Percentiles rank a stretch among this genome's conserved stretches.
Conservation (phyloP, 495 filamentous ascomycete species). For the Aspergillus panamensis region DNA sequence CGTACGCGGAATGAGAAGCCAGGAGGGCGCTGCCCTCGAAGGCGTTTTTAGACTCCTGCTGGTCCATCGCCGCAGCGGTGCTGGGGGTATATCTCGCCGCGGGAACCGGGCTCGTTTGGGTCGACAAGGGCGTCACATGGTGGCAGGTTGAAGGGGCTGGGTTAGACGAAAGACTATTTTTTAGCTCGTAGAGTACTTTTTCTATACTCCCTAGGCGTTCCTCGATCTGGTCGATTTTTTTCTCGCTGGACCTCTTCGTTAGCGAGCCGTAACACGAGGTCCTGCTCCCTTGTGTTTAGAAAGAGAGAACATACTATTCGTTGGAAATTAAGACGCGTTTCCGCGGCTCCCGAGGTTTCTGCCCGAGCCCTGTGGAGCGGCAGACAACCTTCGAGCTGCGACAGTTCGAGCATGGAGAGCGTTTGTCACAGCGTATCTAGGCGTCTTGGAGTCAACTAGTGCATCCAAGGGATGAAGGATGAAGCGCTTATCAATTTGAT, state of each 20-base stretch:
- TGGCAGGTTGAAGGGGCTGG: constrained; percentile 8
- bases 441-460: not conserved
- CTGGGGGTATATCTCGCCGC: constrained; percentile 24
- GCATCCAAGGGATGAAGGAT: not conserved
- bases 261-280: not conserved
- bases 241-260: constrained; percentile 46
- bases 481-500: not conserved
- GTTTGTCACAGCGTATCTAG: constrained; percentile 46
- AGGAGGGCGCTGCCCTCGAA: constrained; percentile 63
- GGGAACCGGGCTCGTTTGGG: constrained; percentile 18
- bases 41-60: constrained; percentile 39
- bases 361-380: constrained; percentile 58
- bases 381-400: constrained; percentile 41
- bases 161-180: constrained; percentile 16
- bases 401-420: constrained; percentile 47
- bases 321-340: constrained; percentile 64
- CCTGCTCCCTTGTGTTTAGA: constrained; percentile 3
- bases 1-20: constrained; percentile 59
- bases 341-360: constrained; percentile 54
- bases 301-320: constrained; percentile 54
- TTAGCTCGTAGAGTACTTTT: constrained; percentile 42
- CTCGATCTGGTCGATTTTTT: constrained; percentile 66
- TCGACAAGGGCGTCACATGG: constrained; percentile 23
- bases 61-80: constrained; percentile 29
- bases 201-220: constrained; percentile 59